Base-by-base conservation (phyloP, 805 yeast genomes). In the Starmera amethionina region DNA sequence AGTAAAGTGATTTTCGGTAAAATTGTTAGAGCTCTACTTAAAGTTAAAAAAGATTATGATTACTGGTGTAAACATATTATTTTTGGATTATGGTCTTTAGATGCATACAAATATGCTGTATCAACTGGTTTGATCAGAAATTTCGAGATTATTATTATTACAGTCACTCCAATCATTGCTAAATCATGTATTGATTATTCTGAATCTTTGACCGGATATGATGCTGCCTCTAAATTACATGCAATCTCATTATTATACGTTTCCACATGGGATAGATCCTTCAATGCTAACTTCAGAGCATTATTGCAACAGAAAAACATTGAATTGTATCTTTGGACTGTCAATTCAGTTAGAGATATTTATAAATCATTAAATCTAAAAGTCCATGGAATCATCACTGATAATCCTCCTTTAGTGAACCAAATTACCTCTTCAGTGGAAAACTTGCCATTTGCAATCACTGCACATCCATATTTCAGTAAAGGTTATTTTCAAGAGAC, bases 11-110 rank as follows among this genome's bases (percentile, higher is more conserved):
- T 74, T 4, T 48, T 74, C 22, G 51, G 63, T 15, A 65, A 65
- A 47, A 56, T 71, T 4, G 54, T 63, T 25, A 51, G 63, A 12
- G 58, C 51, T 4, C 52, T 75, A 48, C 40, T 58, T 30, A 48
- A 53, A 8, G 64, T 65, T 8, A 56, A 62, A 34, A 59, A 65
- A 12, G 74, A 73, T 40, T 15, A 62, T 8, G 34, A 37, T 8
- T 72, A 52, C 44, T 75, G 81, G 79, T 60, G 65, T 39, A 46
- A 56, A 14, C 59, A 63, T 16, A 56, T 73, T 25, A 66, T 72
- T 4, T 65, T 75, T 48, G 82, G 82, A 0, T 52, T 76, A 6
- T 76, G 82, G 82, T 52, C 62, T 30, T 44, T 67, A 28, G 70
- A 67, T 41, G 73, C 74, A 47, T 65, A 65, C 43, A 55, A 60